phyloP scores from a whole-genome alignment of 75 land plant species.

The Cunninghamia lanceolata region DNA sequence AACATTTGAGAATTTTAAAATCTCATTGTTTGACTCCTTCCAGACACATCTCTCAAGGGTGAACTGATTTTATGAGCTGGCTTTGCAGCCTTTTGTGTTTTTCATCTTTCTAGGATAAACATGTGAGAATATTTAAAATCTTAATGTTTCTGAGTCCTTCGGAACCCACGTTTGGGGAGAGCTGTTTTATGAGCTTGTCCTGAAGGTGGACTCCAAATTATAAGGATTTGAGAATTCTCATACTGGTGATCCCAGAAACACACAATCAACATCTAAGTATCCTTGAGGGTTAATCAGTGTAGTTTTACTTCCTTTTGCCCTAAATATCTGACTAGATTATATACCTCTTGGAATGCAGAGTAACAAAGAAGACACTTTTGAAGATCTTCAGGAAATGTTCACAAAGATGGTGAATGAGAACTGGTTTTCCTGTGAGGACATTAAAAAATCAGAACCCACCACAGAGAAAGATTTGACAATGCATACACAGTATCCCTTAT shows the following conservation, averaged over 20 bases:
- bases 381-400: constrained; percentile 40
- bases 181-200: background rate
- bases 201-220: background rate
- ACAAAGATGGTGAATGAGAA: constrained; percentile 23
- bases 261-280: background rate
- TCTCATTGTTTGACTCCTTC: too few relatives aligned
- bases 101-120: background rate
- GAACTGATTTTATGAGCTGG: background rate
- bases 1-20: too few relatives aligned
- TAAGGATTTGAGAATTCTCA: too few relatives aligned
- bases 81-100: background rate
- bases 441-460: background rate
- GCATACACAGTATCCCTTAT: background rate
- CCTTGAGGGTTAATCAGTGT: background rate
- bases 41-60: background rate
- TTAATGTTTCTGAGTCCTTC: background rate
- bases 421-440: background rate
- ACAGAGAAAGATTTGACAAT: background rate
- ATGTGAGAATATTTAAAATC: too few relatives aligned
- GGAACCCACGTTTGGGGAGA: background rate
- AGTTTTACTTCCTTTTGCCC: background rate
- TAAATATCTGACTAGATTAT: background rate
- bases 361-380: constrained; percentile 23
- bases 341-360: constrained; percentile 15
- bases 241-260: too few relatives aligned